These are phyloP conservation scores for Pleurotus tuber-regium DNA, from an alignment of 768 basidiomycete genomes.

Conservation along the genomic window DNA sequence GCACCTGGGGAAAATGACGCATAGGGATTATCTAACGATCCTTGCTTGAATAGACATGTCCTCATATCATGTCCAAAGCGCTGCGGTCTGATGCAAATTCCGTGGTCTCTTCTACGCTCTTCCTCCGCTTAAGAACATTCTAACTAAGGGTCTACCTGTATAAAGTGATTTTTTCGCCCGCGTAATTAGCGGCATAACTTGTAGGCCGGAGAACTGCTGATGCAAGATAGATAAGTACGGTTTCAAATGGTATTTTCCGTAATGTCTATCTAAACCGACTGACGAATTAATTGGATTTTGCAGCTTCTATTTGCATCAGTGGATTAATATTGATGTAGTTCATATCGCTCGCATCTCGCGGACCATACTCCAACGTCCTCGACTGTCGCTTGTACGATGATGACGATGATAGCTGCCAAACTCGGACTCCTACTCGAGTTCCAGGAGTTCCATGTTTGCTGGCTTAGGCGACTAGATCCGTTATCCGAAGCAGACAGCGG, in stretches of 20 bases:
- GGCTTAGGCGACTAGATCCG: conserved; percentile 3
- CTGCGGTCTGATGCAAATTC: not conserved
- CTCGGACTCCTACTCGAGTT: not conserved
- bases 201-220: not conserved
- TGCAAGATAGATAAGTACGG: not conserved
- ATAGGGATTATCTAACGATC: too few relatives aligned
- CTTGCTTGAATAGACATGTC: not conserved
- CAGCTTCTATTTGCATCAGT: not conserved
- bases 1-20: not conserved
- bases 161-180: not conserved
- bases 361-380: not conserved
- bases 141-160: not conserved
- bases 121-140: not conserved
- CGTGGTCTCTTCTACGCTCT: too few relatives aligned
- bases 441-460: not conserved
- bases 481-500: conserved; percentile 7
- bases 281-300: too few relatives aligned
- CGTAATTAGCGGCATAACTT: not conserved
- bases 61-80: not conserved
- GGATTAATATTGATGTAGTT: too few relatives aligned
- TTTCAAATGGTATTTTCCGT: not conserved
- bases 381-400: conserved; percentile 5
- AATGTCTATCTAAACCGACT: not conserved
- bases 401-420: conserved; percentile 7
- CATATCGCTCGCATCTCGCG: conserved; percentile 1